Evolutionary conservation across 2,329 filamentous ascomycete genomes (phyloP), one percentile per base, ranked within the genome.

Genomic region (Hymenoscyphus occultus): DNA sequence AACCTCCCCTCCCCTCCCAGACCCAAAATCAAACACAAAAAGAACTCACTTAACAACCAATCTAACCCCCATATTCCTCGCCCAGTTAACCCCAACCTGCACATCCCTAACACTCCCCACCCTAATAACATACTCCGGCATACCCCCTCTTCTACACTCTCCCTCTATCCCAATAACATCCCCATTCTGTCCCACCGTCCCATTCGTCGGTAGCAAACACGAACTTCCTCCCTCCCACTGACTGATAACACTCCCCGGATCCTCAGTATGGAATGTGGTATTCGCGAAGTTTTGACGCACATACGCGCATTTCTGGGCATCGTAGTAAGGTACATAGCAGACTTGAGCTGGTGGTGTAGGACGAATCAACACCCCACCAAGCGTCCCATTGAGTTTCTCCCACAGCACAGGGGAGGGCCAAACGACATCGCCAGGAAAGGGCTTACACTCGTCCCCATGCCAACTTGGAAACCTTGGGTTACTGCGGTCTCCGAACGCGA

Each of bases 31-130:
- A 22, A 39, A 5, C 22, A n/a, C 2, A 39, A 31, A 6, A 14
- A 57, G 1, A 28, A 45, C 54, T 45, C 12, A 62, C 60, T 67
- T 66, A 7, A 68, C 56, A 79, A 9, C 78, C 77, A 0, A 76
- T 78, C 28, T 74, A 39, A 67, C 76, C 56, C 80, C 80, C 51
- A 80, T 70, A 6, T 76, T 69, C 22, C 82, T 68, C 9, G 80
- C 75, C 31, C 83, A 68, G 39, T 81, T 78, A 39, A 80, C 72
- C 39, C 77, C 74, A 0, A 79, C 75, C 1, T 80, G 80, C 70
- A 83, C 82, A 39, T 80, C 75, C 6, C 83, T 66, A n/a, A 72
- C 73, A 1, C 72, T 71, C 64, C 77, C 74, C 39, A 79, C 71
- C 58, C 78, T 73, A 31, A 70, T 66, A 2, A 75, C 72, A 2